phyloP scores from a whole-genome alignment of 2,329 filamentous ascomycete genomes.

The Fonsecaea erecta region DNA sequence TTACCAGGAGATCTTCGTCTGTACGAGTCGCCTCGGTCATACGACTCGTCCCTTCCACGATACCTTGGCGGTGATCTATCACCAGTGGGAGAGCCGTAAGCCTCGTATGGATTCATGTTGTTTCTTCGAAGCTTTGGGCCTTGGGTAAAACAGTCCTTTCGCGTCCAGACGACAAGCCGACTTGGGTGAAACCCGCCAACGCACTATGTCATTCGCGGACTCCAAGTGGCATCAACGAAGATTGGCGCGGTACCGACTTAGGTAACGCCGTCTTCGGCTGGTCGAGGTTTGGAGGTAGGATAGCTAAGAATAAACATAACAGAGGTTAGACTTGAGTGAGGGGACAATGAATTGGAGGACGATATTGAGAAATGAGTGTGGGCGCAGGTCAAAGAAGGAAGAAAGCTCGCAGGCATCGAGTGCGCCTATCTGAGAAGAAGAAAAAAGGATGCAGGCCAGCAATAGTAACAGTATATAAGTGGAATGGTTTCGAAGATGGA shows the following conservation, averaged over 20 bases:
- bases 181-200: slow-evolving; percentile 1
- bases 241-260: no score
- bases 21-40: slow-evolving; percentile 48
- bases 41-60: slow-evolving; percentile 48
- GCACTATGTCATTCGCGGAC: slow-evolving; percentile 21
- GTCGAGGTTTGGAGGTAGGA: slow-evolving; percentile 14
- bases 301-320: slow-evolving; percentile 33
- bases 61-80: slow-evolving; percentile 44
- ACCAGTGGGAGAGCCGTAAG: slow-evolving; percentile 48
- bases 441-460: slow-evolving; percentile 19
- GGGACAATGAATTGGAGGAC: slow-evolving; percentile 20
- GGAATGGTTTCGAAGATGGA: slow-evolving; percentile 1
- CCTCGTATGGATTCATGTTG: slow-evolving; percentile 54
- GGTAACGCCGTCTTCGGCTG: slow-evolving; percentile 22
- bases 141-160: neutral
- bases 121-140: neutral
- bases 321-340: slow-evolving; percentile 35
- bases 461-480: slow-evolving; percentile 26
- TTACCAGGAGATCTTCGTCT: slow-evolving; percentile 54
- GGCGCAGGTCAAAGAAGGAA: slow-evolving; percentile 27
- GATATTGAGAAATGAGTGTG: slow-evolving; percentile 22
- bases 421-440: slow-evolving; percentile 23
- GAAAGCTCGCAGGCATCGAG: slow-evolving; percentile 27
- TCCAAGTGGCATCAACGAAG: no score
- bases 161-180: neutral